Evolutionary conservation across 2,329 filamentous ascomycete species (phyloP), one percentile per base, ranked within the genome.

Genomic region (Fusarium bactridioides): DNA sequence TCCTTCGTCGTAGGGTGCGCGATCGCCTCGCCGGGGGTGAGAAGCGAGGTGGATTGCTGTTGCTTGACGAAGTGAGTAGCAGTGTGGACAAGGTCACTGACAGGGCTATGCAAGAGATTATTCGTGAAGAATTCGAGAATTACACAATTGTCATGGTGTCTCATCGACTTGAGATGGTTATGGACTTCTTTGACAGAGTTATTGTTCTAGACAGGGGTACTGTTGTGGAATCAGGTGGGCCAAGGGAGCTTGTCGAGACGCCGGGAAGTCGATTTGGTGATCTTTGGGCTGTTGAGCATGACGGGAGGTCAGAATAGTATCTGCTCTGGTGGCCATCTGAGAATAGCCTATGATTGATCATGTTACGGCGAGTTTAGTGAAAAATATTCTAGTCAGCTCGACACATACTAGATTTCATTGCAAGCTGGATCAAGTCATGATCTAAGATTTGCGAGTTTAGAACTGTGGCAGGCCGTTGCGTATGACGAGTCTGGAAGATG

Each of bases 71-170:
- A 72, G 80, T 85, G 7, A 84, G 81, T 29, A 82, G 81, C 8
- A 83, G 79, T 29, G 83, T 85, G 3, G 84, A 86, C 53, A 69
- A 78, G 31, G 78, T 78, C 3, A 85, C 84, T 4, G 84, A 86
- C 38, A 77, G 80, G 31, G 67, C 70, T 11, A 84, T 85, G 83
- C 82, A 83, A 73, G 75, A 78, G 51, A 81, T 84, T 1, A 84
- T 85, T 33, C 67, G 75, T 9, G 51, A 75, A 4, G 83, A 85
- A 66, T 85, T 86, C 68, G 72, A 63, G 9, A 71, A 60, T 8
- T 84, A 83, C 67, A 93, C 91, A 0, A 86, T 93, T 16, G 73
- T 86, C 41, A 85, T 84, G 79, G 82, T 86, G 3, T 83, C 82
- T 21, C 85, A 86, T 64, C 78, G 84, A 11, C 74, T 86, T 19